These are phyloP conservation scores for Microdochium nivale DNA, from an alignment of 2,329 filamentous ascomycete species.

Conservation along the genomic window DNA sequence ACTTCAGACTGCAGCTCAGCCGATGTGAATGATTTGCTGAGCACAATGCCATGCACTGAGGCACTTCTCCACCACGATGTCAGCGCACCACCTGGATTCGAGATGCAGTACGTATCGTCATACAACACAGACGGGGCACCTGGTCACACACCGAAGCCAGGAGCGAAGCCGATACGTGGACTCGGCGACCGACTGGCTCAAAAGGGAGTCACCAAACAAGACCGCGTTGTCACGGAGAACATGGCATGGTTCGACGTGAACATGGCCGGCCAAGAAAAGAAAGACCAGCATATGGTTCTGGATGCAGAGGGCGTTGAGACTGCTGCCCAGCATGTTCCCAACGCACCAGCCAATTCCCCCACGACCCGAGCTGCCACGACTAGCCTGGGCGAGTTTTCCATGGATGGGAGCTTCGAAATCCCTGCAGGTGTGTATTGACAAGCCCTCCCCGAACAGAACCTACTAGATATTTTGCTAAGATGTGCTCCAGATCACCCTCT, in stretches of 20 bases:
- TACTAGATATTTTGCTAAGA: conserved; percentile 1
- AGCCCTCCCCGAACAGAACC: no score
- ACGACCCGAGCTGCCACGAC: conserved; percentile 14
- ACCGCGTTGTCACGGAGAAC: background rate
- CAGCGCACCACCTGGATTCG: background rate
- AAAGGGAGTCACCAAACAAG: no score
- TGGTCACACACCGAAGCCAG: background rate
- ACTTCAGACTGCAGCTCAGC: background rate
- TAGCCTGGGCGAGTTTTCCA: conserved; percentile 14
- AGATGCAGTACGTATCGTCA: background rate
- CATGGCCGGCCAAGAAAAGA: conserved; percentile 7
- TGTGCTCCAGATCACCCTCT: background rate
- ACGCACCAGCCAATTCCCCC: conserved; percentile 34
- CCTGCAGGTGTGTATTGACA: conserved; percentile 14
- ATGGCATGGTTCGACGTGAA: background rate
- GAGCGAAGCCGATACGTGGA: background rate
- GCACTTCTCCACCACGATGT: conserved; percentile 13
- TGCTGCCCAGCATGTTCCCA: conserved; percentile 18
- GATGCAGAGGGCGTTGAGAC: conserved; percentile 23
- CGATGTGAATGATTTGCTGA: conserved; percentile 10
- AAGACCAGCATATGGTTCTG: conserved; percentile 18
- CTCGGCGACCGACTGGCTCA: no score
- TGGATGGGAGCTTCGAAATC: conserved; percentile 9
- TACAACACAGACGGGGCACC: background rate
- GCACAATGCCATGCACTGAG: conserved; percentile 18